phyloP scores from a whole-genome alignment of 805 yeast genomes.

The Kodamaea hsintzibuensis region DNA sequence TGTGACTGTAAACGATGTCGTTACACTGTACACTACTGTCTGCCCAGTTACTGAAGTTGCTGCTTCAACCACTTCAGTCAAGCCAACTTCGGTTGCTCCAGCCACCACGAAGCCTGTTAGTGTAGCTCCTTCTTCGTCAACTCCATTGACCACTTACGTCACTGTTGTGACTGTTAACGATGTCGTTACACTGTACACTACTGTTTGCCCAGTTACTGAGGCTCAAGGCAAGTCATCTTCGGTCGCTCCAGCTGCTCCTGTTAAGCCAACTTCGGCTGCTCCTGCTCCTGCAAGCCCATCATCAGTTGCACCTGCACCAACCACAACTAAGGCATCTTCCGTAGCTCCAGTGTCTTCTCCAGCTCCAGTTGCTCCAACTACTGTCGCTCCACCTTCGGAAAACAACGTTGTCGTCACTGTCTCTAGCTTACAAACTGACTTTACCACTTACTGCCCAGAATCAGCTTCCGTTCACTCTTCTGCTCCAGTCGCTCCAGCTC shows the following conservation, averaged over 20 bases:
- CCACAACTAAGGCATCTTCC: constrained; percentile 5
- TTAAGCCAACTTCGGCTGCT: constrained; percentile 7
- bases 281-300: too few species aligned
- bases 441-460: constrained; percentile 24
- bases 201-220: constrained; percentile 11
- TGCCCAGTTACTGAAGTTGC: constrained; percentile 14
- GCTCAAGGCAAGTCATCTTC: neutral
- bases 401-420: constrained; percentile 14
- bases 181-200: constrained; percentile 2
- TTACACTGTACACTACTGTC: constrained; percentile 18
- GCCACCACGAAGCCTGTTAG: constrained; percentile 8
- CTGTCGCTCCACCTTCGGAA: constrained; percentile 5
- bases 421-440: constrained; percentile 15
- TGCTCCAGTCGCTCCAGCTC: constrained; percentile 7
- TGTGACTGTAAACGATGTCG: constrained; percentile 15
- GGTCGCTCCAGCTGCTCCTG: constrained; percentile 10
- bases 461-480: constrained; percentile 8
- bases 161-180: constrained; percentile 15
- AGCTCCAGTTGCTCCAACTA: constrained; percentile 13
- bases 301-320: constrained; percentile 6
- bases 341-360: constrained; percentile 12
- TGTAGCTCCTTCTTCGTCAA: neutral
- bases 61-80: constrained; percentile 17
- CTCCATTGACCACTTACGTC: constrained; percentile 5
- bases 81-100: constrained; percentile 8